These are phyloP conservation scores for Cerioporus squamosus DNA, from an alignment of 1,284 basidiomycete species.

Conservation along the genomic window DNA sequence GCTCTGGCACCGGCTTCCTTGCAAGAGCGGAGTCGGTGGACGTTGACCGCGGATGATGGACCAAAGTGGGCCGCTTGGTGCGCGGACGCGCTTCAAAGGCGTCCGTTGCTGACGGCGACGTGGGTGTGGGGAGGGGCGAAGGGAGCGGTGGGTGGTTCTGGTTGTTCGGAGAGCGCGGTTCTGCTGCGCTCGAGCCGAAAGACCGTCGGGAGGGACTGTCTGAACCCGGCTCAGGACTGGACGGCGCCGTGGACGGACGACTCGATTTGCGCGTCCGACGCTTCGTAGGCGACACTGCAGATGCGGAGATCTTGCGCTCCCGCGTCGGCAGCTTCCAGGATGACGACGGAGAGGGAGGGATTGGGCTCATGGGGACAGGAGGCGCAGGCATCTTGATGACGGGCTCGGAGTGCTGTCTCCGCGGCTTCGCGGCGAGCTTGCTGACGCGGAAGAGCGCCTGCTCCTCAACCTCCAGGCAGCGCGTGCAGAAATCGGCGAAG, in stretches of 20 bases:
- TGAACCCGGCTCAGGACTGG: slow-evolving; percentile 20
- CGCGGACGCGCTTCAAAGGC: slow-evolving; percentile 7
- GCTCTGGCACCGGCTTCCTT: slow-evolving; percentile 11
- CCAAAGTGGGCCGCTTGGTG: slow-evolving; percentile 6
- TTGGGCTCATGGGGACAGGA: slow-evolving; percentile 18
- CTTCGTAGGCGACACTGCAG: slow-evolving; percentile 7
- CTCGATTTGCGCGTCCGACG: slow-evolving; percentile 31
- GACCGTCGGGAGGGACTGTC: slow-evolving; percentile 10
- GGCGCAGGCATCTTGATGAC: slow-evolving; percentile 17
- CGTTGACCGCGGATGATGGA: slow-evolving; percentile 27
- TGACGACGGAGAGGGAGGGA: slow-evolving; percentile 24
- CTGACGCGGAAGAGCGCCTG: slow-evolving; percentile 66
- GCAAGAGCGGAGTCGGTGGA: slow-evolving; percentile 30
- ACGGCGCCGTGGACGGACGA: slow-evolving; percentile 50
- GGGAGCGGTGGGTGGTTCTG: slow-evolving; percentile 16
- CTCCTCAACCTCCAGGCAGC: slow-evolving; percentile 76
- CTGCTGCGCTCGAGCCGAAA: slow-evolving; percentile 1
- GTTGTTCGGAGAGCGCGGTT: slow-evolving; percentile 16
- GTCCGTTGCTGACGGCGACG: background rate
- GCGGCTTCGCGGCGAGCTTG: slow-evolving; percentile 47
- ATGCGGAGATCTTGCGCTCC: slow-evolving; percentile 22
- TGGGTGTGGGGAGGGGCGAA: background rate
- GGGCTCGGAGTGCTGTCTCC: slow-evolving; percentile 25
- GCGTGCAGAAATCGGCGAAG: slow-evolving; percentile 37
- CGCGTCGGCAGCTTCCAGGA: slow-evolving; percentile 20